Conservation (phyloP, 257 asterid genomes). For the Primulina huaijiensis region DNA sequence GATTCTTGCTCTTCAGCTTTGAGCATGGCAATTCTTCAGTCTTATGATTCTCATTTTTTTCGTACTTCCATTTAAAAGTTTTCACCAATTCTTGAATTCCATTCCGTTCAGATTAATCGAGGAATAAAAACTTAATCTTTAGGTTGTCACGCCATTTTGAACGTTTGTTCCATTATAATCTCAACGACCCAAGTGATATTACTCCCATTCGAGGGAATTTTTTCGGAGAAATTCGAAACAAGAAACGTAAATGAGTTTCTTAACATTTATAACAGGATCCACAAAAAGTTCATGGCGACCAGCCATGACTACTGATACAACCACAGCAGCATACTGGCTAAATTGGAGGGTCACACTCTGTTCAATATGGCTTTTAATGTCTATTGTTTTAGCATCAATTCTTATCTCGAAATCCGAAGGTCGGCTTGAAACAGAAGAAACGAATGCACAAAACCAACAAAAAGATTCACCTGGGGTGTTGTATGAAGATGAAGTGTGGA, state of each 20-base stretch:
- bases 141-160: constrained; percentile 14
- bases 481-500: constrained; percentile 89
- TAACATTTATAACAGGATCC: constrained; percentile 79
- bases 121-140: background rate
- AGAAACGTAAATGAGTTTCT: constrained; percentile 48
- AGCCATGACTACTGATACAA: constrained; percentile 65
- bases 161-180: background rate
- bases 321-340: constrained; percentile 75
- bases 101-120: background rate
- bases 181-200: background rate
- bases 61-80: background rate
- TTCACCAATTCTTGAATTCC: background rate
- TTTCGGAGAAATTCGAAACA: background rate
- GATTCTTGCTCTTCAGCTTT: background rate
- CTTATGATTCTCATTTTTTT: background rate
- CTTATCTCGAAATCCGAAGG: constrained; percentile 69
- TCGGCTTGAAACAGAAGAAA: constrained; percentile 30
- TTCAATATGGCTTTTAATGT: constrained; percentile 57
- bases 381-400: constrained; percentile 63
- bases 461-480: constrained; percentile 45
- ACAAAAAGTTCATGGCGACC: constrained; percentile 82
- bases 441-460: constrained; percentile 26
- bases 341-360: constrained; percentile 85
- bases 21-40: constrained; percentile 2
- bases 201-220: background rate